Evolutionary conservation across 768 basidiomycete genomes (phyloP), one percentile per base, ranked within the genome.

Genomic region (Pleurotus ostreatus): DNA sequence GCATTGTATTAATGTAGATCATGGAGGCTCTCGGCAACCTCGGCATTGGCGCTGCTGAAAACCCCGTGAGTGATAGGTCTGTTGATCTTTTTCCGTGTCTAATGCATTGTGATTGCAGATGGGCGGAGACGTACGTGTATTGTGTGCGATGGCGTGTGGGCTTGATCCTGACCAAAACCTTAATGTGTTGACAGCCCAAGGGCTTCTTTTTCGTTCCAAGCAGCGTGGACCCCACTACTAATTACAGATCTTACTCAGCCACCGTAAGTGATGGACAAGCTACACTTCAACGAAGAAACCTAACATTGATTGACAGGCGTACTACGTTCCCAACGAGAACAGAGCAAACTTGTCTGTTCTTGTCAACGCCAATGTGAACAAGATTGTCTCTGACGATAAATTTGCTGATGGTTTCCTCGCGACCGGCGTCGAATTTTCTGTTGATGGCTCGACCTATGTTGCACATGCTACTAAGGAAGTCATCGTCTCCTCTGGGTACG

Each of bases 371-470:
- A 49, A 49, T 12, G 48, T 37, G 30, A 34, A 49, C n/a, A 49
- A 34, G 30, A 25, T 49, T 18, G n/a, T 39, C 7, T 37, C 18
- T 30, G 44, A 39, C 5, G 34, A 23, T 5, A 23, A n/a, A 48
- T 18, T 5, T 15, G 1, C 18, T 8, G 43, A n/a, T 34, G 46
- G 23, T 15, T 16, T 30, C 7, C 6, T 22, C 20, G 81, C 81
- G 1, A 75, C 74, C 40, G 63, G 59, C 2, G 78, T 84, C 1
- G 74, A 76, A 52, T 83, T 71, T 59, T 76, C 75, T 1, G 65
- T 70, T 13, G 78, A 71, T 13, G 80, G 82, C 63, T 80, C 80
- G 69, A 79, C 78, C 49, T 12, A 60, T 54, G 7, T 38, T 9
- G 55, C 43, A 8, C 46, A n/a, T 25, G 55, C 39, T 8, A 48